Conservation (phyloP, 306 rosid species). For the Cotoneaster glaucophyllus region DNA sequence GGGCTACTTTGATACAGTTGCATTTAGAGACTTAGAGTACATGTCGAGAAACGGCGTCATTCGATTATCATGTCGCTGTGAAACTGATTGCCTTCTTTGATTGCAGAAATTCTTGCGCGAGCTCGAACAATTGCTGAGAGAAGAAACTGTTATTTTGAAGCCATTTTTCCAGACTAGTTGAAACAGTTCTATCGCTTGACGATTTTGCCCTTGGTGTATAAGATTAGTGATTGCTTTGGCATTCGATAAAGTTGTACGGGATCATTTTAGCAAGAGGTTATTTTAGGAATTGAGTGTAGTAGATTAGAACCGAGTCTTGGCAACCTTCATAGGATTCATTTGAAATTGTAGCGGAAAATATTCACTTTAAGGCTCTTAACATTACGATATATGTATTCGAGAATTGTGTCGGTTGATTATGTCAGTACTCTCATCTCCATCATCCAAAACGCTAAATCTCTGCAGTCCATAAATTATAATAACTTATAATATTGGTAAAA, state of each 20-base stretch:
- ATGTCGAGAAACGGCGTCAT: constrained; percentile 27
- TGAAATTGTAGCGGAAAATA: neutral
- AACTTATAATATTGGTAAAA: too few relatives aligned
- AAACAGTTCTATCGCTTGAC: constrained; percentile 12
- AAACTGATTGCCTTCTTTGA: constrained; percentile 22
- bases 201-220: constrained; percentile 10
- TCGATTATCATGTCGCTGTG: constrained; percentile 20
- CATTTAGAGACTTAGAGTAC: constrained; percentile 28
- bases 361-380: neutral
- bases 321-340: neutral
- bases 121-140: constrained; percentile 23
- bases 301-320: neutral
- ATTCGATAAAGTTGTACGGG: neutral
- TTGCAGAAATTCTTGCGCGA: constrained; percentile 18
- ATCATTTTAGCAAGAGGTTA: neutral
- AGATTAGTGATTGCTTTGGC: constrained; percentile 5
- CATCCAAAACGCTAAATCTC: too few relatives aligned
- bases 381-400: too few relatives aligned
- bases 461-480: too few relatives aligned
- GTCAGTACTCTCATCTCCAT: too few relatives aligned
- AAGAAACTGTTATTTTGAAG: constrained; percentile 17
- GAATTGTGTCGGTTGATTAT: too few relatives aligned
- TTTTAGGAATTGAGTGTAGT: neutral
- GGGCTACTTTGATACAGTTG: constrained; percentile 4
- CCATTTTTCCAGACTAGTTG: constrained; percentile 10